Conservation (phyloP, 176 grass and related monocot species). For the Miscanthus lutarioriparius region DNA sequence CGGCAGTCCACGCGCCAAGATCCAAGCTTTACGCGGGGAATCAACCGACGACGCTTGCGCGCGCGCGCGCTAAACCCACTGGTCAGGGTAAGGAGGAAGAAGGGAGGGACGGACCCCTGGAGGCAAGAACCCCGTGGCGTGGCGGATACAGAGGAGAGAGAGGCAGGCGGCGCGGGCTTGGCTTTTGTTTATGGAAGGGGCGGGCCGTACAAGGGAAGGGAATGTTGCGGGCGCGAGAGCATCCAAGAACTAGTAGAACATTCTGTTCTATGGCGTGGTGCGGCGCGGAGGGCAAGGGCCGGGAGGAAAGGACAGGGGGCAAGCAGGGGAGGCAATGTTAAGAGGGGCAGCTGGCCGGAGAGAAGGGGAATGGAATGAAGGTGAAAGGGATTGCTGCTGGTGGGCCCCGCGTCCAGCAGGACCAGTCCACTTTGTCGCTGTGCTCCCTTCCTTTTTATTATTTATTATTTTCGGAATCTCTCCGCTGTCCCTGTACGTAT, state of each 20-base stretch:
- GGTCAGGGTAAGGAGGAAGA: not conserved
- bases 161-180: not conserved
- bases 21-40: not conserved
- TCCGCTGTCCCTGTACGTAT: no score
- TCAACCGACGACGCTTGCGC: not conserved
- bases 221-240: constrained; percentile 29
- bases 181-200: constrained; percentile 24
- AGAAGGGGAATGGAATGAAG: not conserved
- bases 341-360: no score
- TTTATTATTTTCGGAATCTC: no score
- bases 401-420: not conserved
- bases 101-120: not conserved
- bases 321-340: no score
- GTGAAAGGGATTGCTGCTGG: no score
- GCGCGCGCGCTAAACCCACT: not conserved
- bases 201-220: constrained; percentile 10
- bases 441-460: not conserved
- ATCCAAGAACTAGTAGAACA: constrained; percentile 44
- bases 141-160: not conserved
- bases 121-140: not conserved
- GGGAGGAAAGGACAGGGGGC: no score
- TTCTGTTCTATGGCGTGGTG: constrained; percentile 25
- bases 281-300: not conserved
- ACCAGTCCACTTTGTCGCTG: not conserved
- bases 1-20: not conserved